phyloP scores from a whole-genome alignment of 805 yeast genomes.

The Komagataella phaffii region DNA sequence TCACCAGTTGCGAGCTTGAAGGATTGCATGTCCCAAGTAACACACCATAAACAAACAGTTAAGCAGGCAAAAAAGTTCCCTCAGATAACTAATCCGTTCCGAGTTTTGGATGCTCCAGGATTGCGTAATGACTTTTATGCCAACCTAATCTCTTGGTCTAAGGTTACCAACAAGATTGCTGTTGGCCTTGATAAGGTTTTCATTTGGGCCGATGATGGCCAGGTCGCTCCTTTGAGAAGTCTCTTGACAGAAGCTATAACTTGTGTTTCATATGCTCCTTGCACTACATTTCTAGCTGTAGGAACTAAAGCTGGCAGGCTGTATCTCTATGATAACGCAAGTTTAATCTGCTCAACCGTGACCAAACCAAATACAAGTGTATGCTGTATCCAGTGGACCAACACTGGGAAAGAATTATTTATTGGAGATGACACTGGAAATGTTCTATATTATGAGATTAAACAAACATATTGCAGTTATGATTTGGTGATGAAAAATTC shows the following conservation, averaged over 20 bases:
- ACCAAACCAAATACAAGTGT: conserved; percentile 25
- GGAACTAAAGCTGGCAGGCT: conserved; percentile 49
- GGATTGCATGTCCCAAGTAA: conserved; percentile 4
- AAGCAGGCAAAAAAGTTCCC: conserved; percentile 12
- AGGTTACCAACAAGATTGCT: conserved; percentile 31
- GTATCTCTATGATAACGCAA: conserved; percentile 20
- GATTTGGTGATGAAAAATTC: conserved; percentile 12
- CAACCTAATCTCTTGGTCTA: conserved; percentile 65
- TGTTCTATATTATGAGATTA: conserved; percentile 27
- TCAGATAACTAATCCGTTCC: conserved; percentile 27
- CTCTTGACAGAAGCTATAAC: conserved; percentile 31
- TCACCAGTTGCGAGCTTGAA: neutral
- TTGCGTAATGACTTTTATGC: conserved; percentile 68
- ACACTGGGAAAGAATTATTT: conserved; percentile 26
- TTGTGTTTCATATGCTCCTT: conserved; percentile 28
- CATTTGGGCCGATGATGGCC: conserved; percentile 44
- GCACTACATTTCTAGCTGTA: conserved; percentile 28
- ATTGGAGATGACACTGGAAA: conserved; percentile 60
- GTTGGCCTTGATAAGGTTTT: conserved; percentile 57
- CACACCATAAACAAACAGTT: conserved; percentile 5
- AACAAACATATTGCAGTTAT: conserved; percentile 2
- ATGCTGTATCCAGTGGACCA: conserved; percentile 51
- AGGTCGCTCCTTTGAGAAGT: conserved; percentile 29
- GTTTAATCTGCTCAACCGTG: conserved; percentile 8
- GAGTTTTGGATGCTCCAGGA: conserved; percentile 56